phyloP scores from a whole-genome alignment of 176 grass and related monocot genomes.

The Oryza nivara region DNA sequence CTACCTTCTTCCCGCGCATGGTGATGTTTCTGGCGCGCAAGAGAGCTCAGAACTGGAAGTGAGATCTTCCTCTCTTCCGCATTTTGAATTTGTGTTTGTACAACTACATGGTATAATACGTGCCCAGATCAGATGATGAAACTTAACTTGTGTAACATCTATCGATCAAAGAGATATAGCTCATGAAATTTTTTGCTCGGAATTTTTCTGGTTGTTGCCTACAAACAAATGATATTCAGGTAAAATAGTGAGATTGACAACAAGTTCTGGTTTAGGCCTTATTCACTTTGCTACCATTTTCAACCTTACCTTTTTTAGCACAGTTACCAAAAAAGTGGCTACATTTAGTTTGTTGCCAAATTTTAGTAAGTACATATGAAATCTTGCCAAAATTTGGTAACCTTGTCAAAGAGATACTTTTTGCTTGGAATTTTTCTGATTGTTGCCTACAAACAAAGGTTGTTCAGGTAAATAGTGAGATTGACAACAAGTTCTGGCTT shows the following conservation, averaged over 20 bases:
- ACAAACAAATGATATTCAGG: background rate
- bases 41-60: slow-evolving; percentile 66
- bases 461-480: no score
- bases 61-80: background rate
- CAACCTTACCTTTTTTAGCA: no score
- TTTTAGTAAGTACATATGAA: no score
- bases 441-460: no score
- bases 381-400: no score
- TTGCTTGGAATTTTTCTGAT: no score
- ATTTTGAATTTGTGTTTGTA: slow-evolving; percentile 9
- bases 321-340: no score
- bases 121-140: background rate
- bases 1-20: slow-evolving; percentile 65
- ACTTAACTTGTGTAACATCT: slow-evolving; percentile 24
- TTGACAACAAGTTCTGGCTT: no score
- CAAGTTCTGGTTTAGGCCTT: no score
- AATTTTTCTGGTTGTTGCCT: background rate
- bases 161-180: background rate
- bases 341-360: no score
- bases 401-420: no score
- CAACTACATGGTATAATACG: slow-evolving; percentile 2
- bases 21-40: slow-evolving; percentile 73
- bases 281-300: no score
- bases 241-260: background rate
- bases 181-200: background rate